Base-by-base conservation (phyloP, 1,139 yeast genomes). In the Pneumocystis sp. region DNA sequence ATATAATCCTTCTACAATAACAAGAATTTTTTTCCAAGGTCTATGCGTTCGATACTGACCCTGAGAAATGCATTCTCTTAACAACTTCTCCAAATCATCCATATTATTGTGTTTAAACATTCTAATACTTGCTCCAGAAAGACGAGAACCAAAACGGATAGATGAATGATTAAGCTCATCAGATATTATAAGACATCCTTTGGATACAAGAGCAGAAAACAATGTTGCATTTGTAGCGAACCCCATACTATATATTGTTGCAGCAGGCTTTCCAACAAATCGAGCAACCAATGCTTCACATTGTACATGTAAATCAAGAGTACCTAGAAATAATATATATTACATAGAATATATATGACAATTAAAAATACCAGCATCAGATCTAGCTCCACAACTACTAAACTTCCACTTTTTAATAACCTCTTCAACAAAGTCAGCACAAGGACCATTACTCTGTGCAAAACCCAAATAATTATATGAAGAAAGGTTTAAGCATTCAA, bases 11-110 rank as follows among this genome's bases (percentile, higher is more conserved):
- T 93, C 99, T 62, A 93, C 95, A 66, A 95, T 95, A 70, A 93
- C 83, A 69, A 95, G 77, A 68, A 93, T 93, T 76, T 93, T 95
- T 72, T 85, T 86, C 98, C 98, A 93, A 4, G 99, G 98, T 70
- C 97, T 87, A 75, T 91, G 97, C 29, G 95, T 85, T 74, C 89
- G 87, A 65, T 97, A 95, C 78, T 93, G 98, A 67, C 99, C 99
- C 75, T 89, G 95, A 29, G 96, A 86, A 72, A 93, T 95, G 71
- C 89, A 89, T 71, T 89, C 93, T 72, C 96, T 83, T 57, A 93
- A 77, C 66, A 91, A 77, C 69, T 83, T 82, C 76, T 95, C 98
- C 70, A 93, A 81, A 65, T 80, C 85, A 4, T 80, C 81, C 90
- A 89, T 88, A 76, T 93, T 91, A 75, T 91, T 93, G 76, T 93